These are phyloP conservation scores for Canavalia ensiformis DNA, from an alignment of 306 rosid species.

Conservation along the genomic window DNA sequence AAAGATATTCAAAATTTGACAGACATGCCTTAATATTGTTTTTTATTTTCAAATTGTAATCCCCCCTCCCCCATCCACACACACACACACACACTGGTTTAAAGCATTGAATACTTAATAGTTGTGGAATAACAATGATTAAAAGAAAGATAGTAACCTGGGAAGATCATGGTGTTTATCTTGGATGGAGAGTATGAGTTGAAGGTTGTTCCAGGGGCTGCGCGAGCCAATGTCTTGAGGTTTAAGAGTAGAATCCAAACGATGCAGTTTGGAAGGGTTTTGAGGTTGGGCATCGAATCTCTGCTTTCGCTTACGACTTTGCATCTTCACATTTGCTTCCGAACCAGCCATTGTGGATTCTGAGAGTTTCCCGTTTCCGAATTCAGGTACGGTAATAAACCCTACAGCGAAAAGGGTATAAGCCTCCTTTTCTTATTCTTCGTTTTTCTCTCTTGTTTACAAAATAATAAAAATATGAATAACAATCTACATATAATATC, in stretches of 20 bases:
- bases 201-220: conserved; percentile 77
- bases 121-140: too few relatives aligned
- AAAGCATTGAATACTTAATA: conserved; percentile 6
- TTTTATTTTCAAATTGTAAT: neutral
- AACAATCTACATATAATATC: too few relatives aligned
- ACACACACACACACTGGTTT: neutral
- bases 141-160: conserved; percentile 57
- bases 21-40: neutral
- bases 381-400: neutral
- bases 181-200: conserved; percentile 70
- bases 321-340: conserved; percentile 42
- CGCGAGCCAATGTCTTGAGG: neutral
- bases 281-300: conserved; percentile 30
- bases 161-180: conserved; percentile 63
- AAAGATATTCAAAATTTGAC: too few relatives aligned
- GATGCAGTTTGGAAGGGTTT: conserved; percentile 56
- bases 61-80: neutral
- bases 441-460: too few relatives aligned
- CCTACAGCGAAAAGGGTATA: neutral
- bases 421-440: too few relatives aligned
- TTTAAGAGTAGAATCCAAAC: conserved; percentile 44
- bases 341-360: conserved; percentile 46
- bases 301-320: conserved; percentile 60
- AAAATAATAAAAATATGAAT: too few relatives aligned
- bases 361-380: neutral